Evolutionary conservation across 192 early-diverging fungal genomes (phyloP).

Genomic region (Backusella tuberculispora): DNA sequence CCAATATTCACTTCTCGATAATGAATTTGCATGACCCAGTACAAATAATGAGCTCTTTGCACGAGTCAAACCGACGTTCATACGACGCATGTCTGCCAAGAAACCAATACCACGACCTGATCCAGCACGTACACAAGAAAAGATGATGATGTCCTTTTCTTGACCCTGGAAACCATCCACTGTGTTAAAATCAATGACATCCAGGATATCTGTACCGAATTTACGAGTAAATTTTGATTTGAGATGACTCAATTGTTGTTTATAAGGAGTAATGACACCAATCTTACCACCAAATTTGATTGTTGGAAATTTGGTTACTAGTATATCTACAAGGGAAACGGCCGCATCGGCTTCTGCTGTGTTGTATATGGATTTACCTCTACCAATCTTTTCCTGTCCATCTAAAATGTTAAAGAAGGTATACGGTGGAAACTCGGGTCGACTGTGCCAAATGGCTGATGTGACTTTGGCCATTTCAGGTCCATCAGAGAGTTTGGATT

Average conservation of each 20-base stretch:
- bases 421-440: constrained; percentile 71
- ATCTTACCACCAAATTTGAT: constrained; percentile 70
- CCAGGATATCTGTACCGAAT: constrained; percentile 67
- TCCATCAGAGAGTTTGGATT: constrained; percentile 73
- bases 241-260: constrained; percentile 78
- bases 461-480: constrained; percentile 66
- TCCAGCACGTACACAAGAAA: constrained; percentile 89
- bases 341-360: constrained; percentile 77
- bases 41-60: constrained; percentile 85
- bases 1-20: constrained; percentile 73
- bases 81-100: constrained; percentile 78
- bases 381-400: constrained; percentile 65
- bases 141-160: constrained; percentile 96
- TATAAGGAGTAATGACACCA: constrained; percentile 95
- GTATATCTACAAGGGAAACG: constrained; percentile 64
- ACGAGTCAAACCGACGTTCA: constrained; percentile 92
- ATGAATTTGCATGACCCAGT: constrained; percentile 68
- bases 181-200: constrained; percentile 90
- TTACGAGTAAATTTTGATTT: constrained; percentile 62
- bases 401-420: constrained; percentile 73
- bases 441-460: constrained; percentile 74
- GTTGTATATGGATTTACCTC: constrained; percentile 77
- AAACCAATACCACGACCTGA: constrained; percentile 72
- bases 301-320: constrained; percentile 61
- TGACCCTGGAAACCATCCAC: constrained; percentile 98